Evolutionary conservation across 345 rosid genomes (phyloP).

Genomic region (Streptanthus diversifolius): DNA sequence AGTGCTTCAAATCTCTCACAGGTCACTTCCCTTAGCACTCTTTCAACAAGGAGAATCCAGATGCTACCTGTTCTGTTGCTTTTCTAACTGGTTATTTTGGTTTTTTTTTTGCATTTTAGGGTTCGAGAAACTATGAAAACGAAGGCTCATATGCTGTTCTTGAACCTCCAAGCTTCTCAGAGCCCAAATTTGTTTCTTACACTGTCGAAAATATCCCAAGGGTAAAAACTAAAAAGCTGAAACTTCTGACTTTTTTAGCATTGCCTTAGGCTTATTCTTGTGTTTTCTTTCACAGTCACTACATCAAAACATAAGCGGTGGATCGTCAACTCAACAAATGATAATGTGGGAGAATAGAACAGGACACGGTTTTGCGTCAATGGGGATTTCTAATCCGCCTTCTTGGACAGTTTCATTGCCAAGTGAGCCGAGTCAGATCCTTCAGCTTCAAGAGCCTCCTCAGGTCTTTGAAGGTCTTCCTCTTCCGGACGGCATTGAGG

Average conservation of each 20-base stretch:
- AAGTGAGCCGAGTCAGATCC: conserved; percentile 24
- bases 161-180: conserved; percentile 40
- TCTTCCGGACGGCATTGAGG: conserved; percentile 34
- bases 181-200: conserved; percentile 40
- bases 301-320: conserved; percentile 15
- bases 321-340: conserved; percentile 20
- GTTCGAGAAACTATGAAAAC: conserved; percentile 35
- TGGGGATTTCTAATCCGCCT: conserved; percentile 38
- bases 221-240: conserved; percentile 18
- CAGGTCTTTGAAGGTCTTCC: conserved; percentile 40
- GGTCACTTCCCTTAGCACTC: conserved; percentile 20
- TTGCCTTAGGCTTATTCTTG: not conserved
- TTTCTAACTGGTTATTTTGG: not conserved
- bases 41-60: not conserved
- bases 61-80: not conserved
- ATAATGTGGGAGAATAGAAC: conserved; percentile 18
- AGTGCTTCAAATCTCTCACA: conserved; percentile 40
- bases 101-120: conserved; percentile 14
- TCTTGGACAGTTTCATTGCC: conserved; percentile 31
- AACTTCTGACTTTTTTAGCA: not conserved
- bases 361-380: conserved; percentile 17
- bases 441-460: conserved; percentile 31
- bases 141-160: conserved; percentile 44
- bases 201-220: conserved; percentile 37
- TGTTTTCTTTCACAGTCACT: conserved; percentile 21